These are phyloP conservation scores for Fusarium sp. DNA, from an alignment of 2,329 filamentous ascomycete species.

Conservation along the genomic window DNA sequence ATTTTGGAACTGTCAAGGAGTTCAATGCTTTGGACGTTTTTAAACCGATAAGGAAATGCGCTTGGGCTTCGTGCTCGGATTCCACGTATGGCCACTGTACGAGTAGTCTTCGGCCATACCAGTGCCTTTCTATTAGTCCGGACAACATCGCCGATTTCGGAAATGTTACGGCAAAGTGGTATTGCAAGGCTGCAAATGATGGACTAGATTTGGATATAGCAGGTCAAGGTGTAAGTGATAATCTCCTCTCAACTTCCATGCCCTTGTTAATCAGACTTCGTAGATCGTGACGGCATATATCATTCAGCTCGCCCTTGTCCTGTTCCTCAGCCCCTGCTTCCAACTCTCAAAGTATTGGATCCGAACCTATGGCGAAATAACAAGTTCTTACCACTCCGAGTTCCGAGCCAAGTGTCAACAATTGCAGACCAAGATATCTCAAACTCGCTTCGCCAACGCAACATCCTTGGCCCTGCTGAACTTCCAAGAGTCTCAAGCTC, in stretches of 20 bases:
- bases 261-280: fast-evolving
- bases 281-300: slow-evolving; percentile 6
- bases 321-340: background rate
- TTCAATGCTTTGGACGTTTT: background rate
- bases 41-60: background rate
- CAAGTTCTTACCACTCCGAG: fast-evolving
- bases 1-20: background rate
- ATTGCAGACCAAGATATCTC: background rate
- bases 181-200: background rate
- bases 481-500: slow-evolving; percentile 7
- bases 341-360: slow-evolving; percentile 1
- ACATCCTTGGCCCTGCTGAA: background rate
- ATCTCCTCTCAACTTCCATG: fast-evolving
- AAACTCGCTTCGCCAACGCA: background rate
- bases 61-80: slow-evolving; percentile 4
- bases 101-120: background rate
- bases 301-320: background rate
- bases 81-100: slow-evolving; percentile 7
- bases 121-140: background rate
- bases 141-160: background rate
- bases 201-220: background rate
- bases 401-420: background rate
- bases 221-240: background rate
- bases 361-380: background rate
- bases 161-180: background rate